Evolutionary conservation across 108 stramenopile genomes (phyloP).

Genomic region (Nitzschia palea): DNA sequence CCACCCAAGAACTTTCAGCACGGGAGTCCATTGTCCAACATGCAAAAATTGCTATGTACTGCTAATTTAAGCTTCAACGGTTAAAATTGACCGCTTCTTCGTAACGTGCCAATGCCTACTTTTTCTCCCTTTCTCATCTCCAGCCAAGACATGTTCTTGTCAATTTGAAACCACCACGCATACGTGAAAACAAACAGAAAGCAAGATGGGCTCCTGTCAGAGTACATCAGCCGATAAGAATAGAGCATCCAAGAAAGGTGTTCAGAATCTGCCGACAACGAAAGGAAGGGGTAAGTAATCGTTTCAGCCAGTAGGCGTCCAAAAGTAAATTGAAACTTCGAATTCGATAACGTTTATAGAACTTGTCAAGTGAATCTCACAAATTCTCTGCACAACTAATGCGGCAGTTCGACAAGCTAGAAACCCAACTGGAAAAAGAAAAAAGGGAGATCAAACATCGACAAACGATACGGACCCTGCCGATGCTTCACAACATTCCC

Average conservation of each 20-base stretch:
- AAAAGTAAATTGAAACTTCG: not conserved
- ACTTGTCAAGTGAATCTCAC: too few species aligned
- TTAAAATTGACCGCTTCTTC: too few species aligned
- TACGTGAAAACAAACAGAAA: not conserved
- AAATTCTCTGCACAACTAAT: not conserved
- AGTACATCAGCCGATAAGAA: conserved; percentile 1
- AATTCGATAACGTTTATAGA: too few species aligned
- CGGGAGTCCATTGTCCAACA: too few species aligned
- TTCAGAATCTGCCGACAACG: not conserved
- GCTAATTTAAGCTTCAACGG: too few species aligned
- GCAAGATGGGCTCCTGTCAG: conserved; percentile 27
- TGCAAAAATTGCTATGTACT: too few species aligned
- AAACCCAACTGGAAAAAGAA: too few species aligned
- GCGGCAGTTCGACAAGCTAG: not conserved
- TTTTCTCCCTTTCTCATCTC: too few species aligned
- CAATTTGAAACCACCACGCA: too few species aligned
- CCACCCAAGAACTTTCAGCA: too few species aligned
- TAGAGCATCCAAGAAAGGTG: not conserved
- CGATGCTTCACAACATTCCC: conserved; percentile 8
- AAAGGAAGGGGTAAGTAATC: not conserved
- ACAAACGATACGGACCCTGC: conserved; percentile 12
- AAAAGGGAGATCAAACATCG: not conserved
- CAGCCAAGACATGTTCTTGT: too few species aligned
- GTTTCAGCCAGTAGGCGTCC: not conserved
- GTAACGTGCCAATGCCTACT: too few species aligned